Evolutionary conservation across 2,329 filamentous ascomycete genomes (phyloP).

Genomic region (Keithomyces neogunnii): DNA sequence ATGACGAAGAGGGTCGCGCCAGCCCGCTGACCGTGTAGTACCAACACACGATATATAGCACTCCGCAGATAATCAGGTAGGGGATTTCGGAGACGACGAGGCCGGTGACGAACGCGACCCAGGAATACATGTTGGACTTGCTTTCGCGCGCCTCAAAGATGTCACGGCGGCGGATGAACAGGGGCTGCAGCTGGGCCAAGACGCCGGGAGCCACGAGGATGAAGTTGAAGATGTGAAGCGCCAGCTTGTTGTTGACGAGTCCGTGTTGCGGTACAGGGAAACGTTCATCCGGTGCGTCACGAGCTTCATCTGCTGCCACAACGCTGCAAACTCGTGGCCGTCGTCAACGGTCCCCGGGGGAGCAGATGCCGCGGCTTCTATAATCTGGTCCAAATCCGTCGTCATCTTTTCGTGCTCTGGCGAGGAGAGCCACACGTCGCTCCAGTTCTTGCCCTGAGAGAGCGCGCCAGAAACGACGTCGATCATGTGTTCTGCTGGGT

Average conservation of each 20-base stretch:
- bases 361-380: conserved; percentile 41
- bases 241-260: conserved; percentile 56
- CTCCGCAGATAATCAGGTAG: conserved; percentile 33
- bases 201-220: conserved; percentile 53
- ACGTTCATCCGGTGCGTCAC: conserved; percentile 56
- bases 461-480: conserved; percentile 43
- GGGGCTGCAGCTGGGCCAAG: conserved; percentile 49
- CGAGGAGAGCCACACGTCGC: conserved; percentile 61
- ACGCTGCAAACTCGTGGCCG: conserved; percentile 64
- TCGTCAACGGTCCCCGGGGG: conserved; percentile 32
- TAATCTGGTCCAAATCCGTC: conserved; percentile 55
- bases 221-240: conserved; percentile 54
- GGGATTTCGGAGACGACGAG: conserved; percentile 40
- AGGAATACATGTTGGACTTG: conserved; percentile 53
- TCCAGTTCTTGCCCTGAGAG: conserved; percentile 49
- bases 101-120: conserved; percentile 49
- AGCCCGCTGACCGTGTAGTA: conserved; percentile 51
- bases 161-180: conserved; percentile 47
- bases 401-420: conserved; percentile 47
- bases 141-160: conserved; percentile 52
- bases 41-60: conserved; percentile 50
- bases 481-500: conserved; percentile 73
- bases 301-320: conserved; percentile 53
- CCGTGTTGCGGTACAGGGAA: conserved; percentile 56
- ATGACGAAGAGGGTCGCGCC: conserved; percentile 47